Base-by-base conservation (phyloP, 768 basidiomycete genomes). In the Phaffia tasmanica region DNA sequence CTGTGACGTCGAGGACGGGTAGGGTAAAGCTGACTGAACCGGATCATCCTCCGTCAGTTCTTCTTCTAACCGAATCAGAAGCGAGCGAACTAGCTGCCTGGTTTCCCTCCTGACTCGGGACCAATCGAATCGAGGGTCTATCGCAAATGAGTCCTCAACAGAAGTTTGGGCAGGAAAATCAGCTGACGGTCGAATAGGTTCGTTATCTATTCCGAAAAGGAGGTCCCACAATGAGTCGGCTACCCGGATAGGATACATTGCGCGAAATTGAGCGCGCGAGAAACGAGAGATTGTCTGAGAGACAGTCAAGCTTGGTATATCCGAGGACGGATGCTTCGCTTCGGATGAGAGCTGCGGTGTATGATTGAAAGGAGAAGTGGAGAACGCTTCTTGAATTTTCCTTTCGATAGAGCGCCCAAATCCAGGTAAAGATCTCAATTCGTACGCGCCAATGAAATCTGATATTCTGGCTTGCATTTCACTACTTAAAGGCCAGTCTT, bases 81-180 rank as follows among this genome's bases (percentile, higher is more conserved):
- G 64, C 25, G 62, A 48, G 0, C 47, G 29, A 6, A 68, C 23
- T n/a, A 73, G 59, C n/a, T 49, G 57, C 6, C 60, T 29, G 21
- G 69, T 23, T 32, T 71, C 64, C 19, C 6, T 55, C 6, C 63
- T 48, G 18, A 61, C 61, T 29, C 70, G 55, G 18, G 21, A 21
- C 56, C 62, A 62, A n/a, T 50, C 62, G 42, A 55, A 55, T 19
- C 35, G 23, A n/a, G 42, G 54, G n/a, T 53, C 63, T 30, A 29
- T 27, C 35, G 58, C 71, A 57, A 66, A 70, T 18, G 63, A 65
- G 57, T 72, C 70, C 53, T 73, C 72, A 19, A 70, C 65, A 3
- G 63, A 63, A 19, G 72, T 73, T n/a, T 70, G 70, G 2, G 63
- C 63, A 4, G 72, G 72, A 61, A 54, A 73, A 4, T 73, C 72